Evolutionary conservation across 768 basidiomycete genomes (phyloP).

Genomic region (Harrya chromipes): DNA sequence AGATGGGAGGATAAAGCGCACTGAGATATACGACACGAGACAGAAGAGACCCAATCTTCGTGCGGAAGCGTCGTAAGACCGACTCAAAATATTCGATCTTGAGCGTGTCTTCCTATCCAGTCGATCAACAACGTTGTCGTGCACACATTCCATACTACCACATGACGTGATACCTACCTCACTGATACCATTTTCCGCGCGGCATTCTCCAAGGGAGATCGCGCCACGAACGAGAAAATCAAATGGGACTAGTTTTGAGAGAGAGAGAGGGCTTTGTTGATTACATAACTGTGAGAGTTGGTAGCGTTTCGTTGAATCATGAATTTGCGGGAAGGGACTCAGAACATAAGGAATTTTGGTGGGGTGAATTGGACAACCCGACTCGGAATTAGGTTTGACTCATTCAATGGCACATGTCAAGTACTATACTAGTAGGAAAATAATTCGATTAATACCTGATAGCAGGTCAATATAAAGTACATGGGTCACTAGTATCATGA

Average conservation of each 20-base stretch:
- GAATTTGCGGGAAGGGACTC: no score
- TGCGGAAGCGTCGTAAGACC: conserved; percentile 76
- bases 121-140: conserved; percentile 9
- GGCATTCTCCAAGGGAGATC: conserved; percentile 76
- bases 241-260: conserved; percentile 77
- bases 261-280: conserved; percentile 53
- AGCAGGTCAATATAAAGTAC: no score
- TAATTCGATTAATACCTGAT: no score
- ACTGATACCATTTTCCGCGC: conserved; percentile 61
- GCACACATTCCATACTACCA: not conserved
- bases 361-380: no score
- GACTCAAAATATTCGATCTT: conserved; percentile 92
- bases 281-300: no score
- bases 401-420: no score
- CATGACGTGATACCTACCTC: conserved; percentile 43
- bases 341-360: no score
- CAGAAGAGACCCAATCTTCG: conserved; percentile 92
- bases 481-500: no score
- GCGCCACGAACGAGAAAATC: conserved; percentile 90
- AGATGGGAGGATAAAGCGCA: conserved; percentile 1
- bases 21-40: conserved; percentile 53
- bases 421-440: no score
- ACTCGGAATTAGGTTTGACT: no score
- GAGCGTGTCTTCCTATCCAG: conserved; percentile 75
- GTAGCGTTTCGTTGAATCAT: no score